Evolutionary conservation across 352 stramenopile genomes (phyloP), one percentile per base, ranked within the genome.

Genomic region (Globisporangium echinulatum): DNA sequence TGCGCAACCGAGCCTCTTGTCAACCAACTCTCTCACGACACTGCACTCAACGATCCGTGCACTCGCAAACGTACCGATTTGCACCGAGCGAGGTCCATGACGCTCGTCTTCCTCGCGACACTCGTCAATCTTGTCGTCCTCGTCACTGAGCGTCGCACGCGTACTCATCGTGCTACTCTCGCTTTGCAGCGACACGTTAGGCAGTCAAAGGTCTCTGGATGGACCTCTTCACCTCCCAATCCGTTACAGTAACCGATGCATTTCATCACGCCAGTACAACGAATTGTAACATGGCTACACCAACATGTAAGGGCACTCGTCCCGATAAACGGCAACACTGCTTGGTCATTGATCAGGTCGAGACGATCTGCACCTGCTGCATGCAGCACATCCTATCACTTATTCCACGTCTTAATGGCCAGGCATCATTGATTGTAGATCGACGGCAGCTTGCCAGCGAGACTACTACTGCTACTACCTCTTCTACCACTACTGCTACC

Each of bases 11-110:
- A 13, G n/a, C 13, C n/a, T 48, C 43, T 17, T 48, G 58, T 40
- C 13, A 40, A 11, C 37, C 6, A 17, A 51, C 51, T 47, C 44
- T 47, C 25, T 33, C 25, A 33, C 25, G 2, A 33, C 25, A 33
- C 25, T 33, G 39, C 33, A 40, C 19, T 39, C 15, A 54, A 2
- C 33, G 14, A 5, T 33, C 6, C 25, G 13, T 11, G 19, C 59
- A 77, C 73, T 68, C 4, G 40, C 19, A 6, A 61, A 64, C 46
- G 66, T 52, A 47, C 71, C 52, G 46, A 79, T 77, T 15, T 71
- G 70, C 36, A 61, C 67, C 44, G 66, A 69, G 56, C 68, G 62
- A 0, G 70, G 70, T 1, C 68, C 70, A 52, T 61, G 11, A 7
- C 54, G 52, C 52, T 65, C 62, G 8, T 63, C 56, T 52, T 49